Evolutionary conservation across 2,329 filamentous ascomycete species (phyloP).

Genomic region (Pseudogymnoascus sp.): DNA sequence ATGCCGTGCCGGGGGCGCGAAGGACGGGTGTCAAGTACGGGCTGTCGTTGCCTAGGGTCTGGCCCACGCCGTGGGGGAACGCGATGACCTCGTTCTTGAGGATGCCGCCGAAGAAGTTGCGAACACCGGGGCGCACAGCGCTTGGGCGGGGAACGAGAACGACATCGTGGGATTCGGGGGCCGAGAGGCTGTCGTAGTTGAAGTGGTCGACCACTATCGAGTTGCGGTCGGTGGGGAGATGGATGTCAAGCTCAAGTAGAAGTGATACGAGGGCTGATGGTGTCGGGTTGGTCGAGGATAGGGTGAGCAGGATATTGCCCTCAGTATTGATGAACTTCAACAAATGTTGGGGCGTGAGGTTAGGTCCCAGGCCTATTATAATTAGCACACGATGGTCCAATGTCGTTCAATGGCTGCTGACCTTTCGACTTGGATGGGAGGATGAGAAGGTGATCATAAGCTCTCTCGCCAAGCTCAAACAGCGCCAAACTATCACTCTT

Average conservation of each 20-base stretch:
- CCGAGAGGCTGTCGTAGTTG: constrained; percentile 72
- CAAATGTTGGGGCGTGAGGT: constrained; percentile 74
- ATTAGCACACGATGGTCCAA: constrained; percentile 10
- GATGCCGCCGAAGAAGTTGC: constrained; percentile 66
- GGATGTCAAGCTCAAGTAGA: constrained; percentile 80
- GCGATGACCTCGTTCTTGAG: constrained; percentile 53
- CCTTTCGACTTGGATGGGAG: constrained; percentile 88
- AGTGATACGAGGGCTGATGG: constrained; percentile 68
- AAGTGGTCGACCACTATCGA: constrained; percentile 91
- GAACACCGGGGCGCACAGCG: constrained; percentile 56
- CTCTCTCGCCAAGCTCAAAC: constrained; percentile 77
- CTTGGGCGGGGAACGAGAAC: constrained; percentile 65
- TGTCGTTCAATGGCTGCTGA: constrained; percentile 28
- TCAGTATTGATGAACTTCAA: constrained; percentile 86
- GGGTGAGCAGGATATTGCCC: constrained; percentile 82
- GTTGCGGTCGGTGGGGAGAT: constrained; percentile 76
- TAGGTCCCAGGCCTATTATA: constrained; percentile 67
- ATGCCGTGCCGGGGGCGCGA: constrained; percentile 73
- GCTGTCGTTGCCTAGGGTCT: constrained; percentile 66
- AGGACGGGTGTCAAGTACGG: constrained; percentile 74
- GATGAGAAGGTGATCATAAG: constrained; percentile 84
- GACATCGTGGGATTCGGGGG: constrained; percentile 79
- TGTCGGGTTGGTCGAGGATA: constrained; percentile 63
- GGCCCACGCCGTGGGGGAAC: constrained; percentile 73
- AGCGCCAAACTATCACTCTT: constrained; percentile 70